A percentile compares a stretch with the other conserved stretches of the same genome.
phyloP scores from a whole-genome alignment of 208 protist genomes.

The Angomonas deanei region DNA sequence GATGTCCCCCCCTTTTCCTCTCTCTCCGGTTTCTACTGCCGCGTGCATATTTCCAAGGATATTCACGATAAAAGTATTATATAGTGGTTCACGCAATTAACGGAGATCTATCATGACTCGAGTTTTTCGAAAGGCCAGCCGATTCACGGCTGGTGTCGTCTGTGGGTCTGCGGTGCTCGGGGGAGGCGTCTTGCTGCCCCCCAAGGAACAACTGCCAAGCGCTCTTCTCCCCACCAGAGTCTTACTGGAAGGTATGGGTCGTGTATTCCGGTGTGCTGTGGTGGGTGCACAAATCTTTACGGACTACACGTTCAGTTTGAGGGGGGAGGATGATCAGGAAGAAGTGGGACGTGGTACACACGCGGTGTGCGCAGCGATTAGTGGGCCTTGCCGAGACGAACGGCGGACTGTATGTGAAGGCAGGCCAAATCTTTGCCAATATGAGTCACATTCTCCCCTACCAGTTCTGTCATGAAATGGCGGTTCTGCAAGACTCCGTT shows the following conservation, averaged over 20 bases:
- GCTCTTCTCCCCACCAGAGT: slow-evolving; percentile 63
- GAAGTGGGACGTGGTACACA: slow-evolving; percentile 72
- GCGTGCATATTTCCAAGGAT: no score
- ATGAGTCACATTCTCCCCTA: slow-evolving; percentile 90
- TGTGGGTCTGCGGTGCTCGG: slow-evolving; percentile 19
- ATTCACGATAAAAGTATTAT: neutral
- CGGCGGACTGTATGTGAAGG: slow-evolving; percentile 94
- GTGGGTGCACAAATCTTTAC: slow-evolving; percentile 52
- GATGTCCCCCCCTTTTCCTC: neutral
- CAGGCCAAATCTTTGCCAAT: slow-evolving; percentile 92
- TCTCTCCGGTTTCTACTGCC: no score
- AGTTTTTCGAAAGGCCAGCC: slow-evolving; percentile 10
- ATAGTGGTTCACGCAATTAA: neutral
- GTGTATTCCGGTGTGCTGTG: slow-evolving; percentile 67
- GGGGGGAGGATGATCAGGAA: slow-evolving; percentile 36
- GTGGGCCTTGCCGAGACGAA: slow-evolving; percentile 77
- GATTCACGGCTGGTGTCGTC: slow-evolving; percentile 16
- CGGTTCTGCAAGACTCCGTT: slow-evolving; percentile 78
- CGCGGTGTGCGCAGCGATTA: slow-evolving; percentile 64
- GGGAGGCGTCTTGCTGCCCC: slow-evolving; percentile 41
- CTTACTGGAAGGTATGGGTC: slow-evolving; percentile 72
- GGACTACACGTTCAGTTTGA: slow-evolving; percentile 70
- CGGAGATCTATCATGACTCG: no score
- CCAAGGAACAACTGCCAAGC: slow-evolving; percentile 58
- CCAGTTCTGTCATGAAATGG: slow-evolving; percentile 84